These are phyloP conservation scores for Camellia japonica DNA, from an alignment of 148 eudicot genomes.

Conservation along the genomic window DNA sequence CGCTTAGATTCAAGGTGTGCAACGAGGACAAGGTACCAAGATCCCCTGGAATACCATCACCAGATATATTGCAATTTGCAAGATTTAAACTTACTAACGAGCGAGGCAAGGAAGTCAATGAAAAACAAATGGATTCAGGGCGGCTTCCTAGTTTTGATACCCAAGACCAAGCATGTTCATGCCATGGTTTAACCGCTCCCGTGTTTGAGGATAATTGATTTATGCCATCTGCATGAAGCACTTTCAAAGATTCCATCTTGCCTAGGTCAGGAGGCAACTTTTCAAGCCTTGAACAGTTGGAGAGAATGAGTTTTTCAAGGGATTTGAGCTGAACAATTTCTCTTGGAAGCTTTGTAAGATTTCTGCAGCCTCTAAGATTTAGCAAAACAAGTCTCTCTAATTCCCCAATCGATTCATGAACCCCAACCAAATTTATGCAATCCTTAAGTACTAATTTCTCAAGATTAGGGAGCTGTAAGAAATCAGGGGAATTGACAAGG, in stretches of 20 bases:
- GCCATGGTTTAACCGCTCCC: not conserved
- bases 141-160: not conserved
- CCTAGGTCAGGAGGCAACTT: not conserved
- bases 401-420: slow-evolving; percentile 3
- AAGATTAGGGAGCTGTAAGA: not conserved
- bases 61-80: not conserved
- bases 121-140: not conserved
- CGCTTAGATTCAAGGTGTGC: not conserved
- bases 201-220: not conserved
- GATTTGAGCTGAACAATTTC: not conserved
- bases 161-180: not conserved
- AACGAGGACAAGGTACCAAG: not conserved
- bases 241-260: not conserved
- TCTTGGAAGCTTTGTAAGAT: not conserved
- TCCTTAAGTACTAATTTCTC: not conserved
- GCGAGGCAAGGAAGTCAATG: not conserved
- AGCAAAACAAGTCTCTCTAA: not conserved
- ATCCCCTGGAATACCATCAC: not conserved
- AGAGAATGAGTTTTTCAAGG: not conserved
- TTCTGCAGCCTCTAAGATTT: slow-evolving; percentile 11
- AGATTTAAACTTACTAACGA: not conserved
- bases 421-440: not conserved
- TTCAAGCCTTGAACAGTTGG: slow-evolving; percentile 2
- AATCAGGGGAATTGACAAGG: not conserved
- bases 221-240: slow-evolving; percentile 3